Evolutionary conservation across 2,329 filamentous ascomycete genomes (phyloP).

Genomic region (Neodidymelliopsis sp.): DNA sequence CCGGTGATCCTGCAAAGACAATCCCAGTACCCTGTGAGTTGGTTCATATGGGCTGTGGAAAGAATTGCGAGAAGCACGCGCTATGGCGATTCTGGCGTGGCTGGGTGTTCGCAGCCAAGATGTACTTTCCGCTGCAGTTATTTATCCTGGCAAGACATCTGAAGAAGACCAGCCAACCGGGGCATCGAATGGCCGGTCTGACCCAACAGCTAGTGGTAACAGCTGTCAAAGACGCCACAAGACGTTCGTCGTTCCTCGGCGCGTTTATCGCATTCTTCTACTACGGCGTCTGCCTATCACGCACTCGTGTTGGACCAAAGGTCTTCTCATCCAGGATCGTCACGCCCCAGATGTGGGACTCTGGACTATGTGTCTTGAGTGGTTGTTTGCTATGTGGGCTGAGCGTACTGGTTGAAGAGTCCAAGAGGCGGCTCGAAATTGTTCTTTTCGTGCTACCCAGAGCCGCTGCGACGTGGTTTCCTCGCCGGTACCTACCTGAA

Average conservation of each 20-base stretch:
- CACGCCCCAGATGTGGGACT: constrained; percentile 64
- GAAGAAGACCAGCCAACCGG: constrained; percentile 19
- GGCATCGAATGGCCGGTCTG: constrained; percentile 23
- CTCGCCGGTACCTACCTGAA: constrained; percentile 66
- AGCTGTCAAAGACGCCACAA: constrained; percentile 66
- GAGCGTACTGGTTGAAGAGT: constrained; percentile 77
- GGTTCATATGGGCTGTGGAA: constrained; percentile 80
- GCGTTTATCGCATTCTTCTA: constrained; percentile 82
- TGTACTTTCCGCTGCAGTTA: constrained; percentile 78
- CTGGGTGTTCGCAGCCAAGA: constrained; percentile 77
- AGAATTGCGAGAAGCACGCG: constrained; percentile 78
- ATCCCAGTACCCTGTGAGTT: constrained; percentile 82
- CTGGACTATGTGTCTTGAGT: constrained; percentile 71
- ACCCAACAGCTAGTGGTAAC: constrained; percentile 51
- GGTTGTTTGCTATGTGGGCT: constrained; percentile 82
- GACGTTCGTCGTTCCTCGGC: constrained; percentile 80
- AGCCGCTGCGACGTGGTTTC: constrained; percentile 76
- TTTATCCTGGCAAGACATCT: constrained; percentile 28
- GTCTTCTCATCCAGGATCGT: constrained; percentile 65
- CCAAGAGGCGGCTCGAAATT: constrained; percentile 73
- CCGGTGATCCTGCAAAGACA: constrained; percentile 74
- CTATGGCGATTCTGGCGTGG: constrained; percentile 70
- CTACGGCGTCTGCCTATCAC: constrained; percentile 81
- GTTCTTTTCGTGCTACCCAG: constrained; percentile 82
- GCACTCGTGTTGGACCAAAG: constrained; percentile 75